phyloP scores from a whole-genome alignment of 345 rosid genomes.

The Hibiscus mutabilis region DNA sequence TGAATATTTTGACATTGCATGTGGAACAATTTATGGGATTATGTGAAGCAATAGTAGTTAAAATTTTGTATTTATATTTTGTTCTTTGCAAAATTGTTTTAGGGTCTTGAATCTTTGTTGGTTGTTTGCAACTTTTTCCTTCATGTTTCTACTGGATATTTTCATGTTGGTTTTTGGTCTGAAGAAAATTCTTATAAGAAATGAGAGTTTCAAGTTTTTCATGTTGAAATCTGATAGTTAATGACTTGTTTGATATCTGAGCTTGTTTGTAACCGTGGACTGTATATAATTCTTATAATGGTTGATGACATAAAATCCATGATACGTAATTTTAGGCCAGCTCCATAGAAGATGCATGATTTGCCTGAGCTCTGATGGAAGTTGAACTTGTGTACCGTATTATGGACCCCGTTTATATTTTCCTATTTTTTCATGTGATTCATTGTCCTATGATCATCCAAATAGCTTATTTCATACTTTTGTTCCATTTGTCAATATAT shows the following conservation, averaged over 20 bases:
- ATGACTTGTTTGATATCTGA: background rate
- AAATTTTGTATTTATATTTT: background rate
- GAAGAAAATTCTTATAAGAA: background rate
- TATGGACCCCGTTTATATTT: background rate
- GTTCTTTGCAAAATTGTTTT: background rate
- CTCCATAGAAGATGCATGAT: background rate
- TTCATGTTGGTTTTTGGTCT: background rate
- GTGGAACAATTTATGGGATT: background rate
- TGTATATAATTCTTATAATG: background rate
- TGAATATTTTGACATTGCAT: background rate
- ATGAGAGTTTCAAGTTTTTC: no score
- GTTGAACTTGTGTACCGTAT: background rate
- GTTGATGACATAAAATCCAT: background rate
- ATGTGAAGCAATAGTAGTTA: background rate
- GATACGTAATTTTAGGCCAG: background rate
- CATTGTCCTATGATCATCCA: background rate
- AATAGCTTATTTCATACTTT: background rate
- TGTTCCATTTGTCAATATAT: background rate
- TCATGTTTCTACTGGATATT: background rate
- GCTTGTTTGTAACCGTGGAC: background rate
- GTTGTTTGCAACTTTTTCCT: background rate
- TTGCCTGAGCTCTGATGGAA: background rate
- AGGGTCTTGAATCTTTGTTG: background rate
- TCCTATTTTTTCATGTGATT: no score
- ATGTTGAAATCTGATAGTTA: no score